These are phyloP conservation scores for Carex kokanica DNA, from an alignment of 176 grass and related monocot species.

Conservation along the genomic window DNA sequence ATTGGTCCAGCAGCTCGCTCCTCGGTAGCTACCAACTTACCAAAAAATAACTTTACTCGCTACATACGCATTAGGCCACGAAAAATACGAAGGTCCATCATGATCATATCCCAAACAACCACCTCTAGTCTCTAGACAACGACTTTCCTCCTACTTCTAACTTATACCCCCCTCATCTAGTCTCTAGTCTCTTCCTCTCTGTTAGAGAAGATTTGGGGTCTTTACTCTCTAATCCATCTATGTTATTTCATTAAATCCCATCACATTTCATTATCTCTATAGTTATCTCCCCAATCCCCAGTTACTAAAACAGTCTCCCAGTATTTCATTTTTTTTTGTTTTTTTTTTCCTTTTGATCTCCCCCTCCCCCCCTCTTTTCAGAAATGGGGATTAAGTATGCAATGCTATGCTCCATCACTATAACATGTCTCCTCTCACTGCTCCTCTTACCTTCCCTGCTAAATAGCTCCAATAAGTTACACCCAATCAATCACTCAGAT, in stretches of 20 bases:
- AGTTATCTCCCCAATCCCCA: not conserved
- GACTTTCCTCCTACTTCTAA: constrained; percentile 34
- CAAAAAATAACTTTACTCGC: not conserved
- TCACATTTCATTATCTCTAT: constrained; percentile 13
- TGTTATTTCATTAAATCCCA: not conserved
- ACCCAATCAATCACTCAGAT: constrained; percentile 17
- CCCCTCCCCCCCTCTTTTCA: not conserved
- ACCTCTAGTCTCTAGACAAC: constrained; percentile 37
- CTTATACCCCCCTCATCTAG: not conserved
- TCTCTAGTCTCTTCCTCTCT: constrained; percentile 15
- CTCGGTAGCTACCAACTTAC: too few relatives aligned
- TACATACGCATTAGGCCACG: not conserved
- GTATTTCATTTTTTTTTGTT: not conserved
- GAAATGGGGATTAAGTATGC: constrained; percentile 48
- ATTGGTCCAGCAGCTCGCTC: not conserved
- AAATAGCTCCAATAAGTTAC: constrained; percentile 22
- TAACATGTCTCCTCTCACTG: constrained; percentile 63
- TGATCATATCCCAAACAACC: constrained; percentile 12
- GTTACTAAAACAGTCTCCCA: not conserved
- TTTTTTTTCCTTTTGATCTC: not conserved
- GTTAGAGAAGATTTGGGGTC: not conserved
- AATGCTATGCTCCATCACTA: constrained; percentile 43
- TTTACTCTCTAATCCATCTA: not conserved
- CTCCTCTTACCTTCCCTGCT: constrained; percentile 67
- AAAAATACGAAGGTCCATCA: not conserved